phyloP scores from a whole-genome alignment of 257 asterid genomes.

The Solanum pinnatisectum region DNA sequence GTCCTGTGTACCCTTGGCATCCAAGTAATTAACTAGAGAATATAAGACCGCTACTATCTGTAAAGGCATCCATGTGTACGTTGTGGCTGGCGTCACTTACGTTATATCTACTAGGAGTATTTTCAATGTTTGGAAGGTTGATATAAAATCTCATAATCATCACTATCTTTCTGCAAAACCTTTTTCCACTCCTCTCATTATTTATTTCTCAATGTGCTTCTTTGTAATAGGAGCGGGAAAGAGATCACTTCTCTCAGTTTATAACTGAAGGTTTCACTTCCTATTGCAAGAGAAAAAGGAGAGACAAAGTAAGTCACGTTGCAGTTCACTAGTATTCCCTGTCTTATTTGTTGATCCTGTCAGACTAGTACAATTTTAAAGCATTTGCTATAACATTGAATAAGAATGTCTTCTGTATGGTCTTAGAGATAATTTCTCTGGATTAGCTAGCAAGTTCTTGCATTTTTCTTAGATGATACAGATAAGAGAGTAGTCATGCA shows the following conservation, averaged over 20 bases:
- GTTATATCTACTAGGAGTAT: neutral
- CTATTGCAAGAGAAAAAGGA: conserved; percentile 94
- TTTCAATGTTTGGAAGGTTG: neutral
- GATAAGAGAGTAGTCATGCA: neutral
- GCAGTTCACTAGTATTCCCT: neutral
- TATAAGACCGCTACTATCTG: neutral
- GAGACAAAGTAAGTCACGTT: conserved; percentile 59
- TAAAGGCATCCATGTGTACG: neutral
- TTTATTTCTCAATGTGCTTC: neutral
- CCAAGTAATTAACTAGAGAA: neutral
- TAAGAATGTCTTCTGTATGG: neutral
- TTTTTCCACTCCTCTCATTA: neutral
- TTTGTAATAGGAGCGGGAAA: conserved; percentile 74
- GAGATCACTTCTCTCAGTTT: conserved; percentile 95
- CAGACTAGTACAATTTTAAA: neutral
- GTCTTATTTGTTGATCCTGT: neutral
- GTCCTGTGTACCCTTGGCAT: neutral
- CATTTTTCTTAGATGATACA: neutral
- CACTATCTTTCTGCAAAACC: neutral
- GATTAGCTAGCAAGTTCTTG: neutral
- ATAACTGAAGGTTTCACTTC: conserved; percentile 96
- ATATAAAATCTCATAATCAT: neutral
- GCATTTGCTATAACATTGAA: neutral
- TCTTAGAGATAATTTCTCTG: neutral
- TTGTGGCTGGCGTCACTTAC: neutral